Evolutionary conservation across 2,329 filamentous ascomycete genomes (phyloP).

Genomic region (Cercospora canescens): DNA sequence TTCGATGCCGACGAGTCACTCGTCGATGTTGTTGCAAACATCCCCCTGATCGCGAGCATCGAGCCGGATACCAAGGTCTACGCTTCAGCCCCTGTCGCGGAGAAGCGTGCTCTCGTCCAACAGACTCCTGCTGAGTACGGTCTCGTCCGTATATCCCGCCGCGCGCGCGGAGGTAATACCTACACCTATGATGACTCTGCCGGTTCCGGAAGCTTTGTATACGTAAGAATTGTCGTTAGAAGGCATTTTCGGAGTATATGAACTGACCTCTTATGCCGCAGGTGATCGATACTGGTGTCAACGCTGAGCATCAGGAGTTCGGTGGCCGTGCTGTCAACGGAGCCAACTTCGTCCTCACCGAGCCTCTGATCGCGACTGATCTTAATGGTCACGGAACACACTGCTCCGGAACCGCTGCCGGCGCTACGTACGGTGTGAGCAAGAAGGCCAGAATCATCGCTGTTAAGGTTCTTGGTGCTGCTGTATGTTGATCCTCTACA

Average conservation of each 20-base stretch:
- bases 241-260: too few species aligned
- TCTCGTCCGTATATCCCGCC: constrained; percentile 42
- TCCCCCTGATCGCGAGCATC: constrained; percentile 38
- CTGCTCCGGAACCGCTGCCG: constrained; percentile 61
- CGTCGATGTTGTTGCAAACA: constrained; percentile 31
- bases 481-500: constrained; percentile 11
- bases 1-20: constrained; percentile 37
- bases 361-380: constrained; percentile 33
- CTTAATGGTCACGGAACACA: constrained; percentile 66
- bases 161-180: constrained; percentile 30
- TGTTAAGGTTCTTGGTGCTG: constrained; percentile 51
- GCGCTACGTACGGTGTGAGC: constrained; percentile 60
- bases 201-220: constrained; percentile 29
- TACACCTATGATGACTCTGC: constrained; percentile 44
- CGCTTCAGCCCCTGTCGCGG: constrained; percentile 32
- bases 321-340: constrained; percentile 30
- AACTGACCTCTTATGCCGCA: too few species aligned
- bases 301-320: constrained; percentile 28
- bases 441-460: constrained; percentile 47
- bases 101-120: constrained; percentile 38
- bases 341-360: constrained; percentile 24
- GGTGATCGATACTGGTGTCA: constrained; percentile 30
- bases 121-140: constrained; percentile 40
- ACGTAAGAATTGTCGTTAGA: too few species aligned
- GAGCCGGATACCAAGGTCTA: constrained; percentile 42